phyloP scores from a whole-genome alignment of 805 yeast genomes.

The Ogataea zsoltii region DNA sequence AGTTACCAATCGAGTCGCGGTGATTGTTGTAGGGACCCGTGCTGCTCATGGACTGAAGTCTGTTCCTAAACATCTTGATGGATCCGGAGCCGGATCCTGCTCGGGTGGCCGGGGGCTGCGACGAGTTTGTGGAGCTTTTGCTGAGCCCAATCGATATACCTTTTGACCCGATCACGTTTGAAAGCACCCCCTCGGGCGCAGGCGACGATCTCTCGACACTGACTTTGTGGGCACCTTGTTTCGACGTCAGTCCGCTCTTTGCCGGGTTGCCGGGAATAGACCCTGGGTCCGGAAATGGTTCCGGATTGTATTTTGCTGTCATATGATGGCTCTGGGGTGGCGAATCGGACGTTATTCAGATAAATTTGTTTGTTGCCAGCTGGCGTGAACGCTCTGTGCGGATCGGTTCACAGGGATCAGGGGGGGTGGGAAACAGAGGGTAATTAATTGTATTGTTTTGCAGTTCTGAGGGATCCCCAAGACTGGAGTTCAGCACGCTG shows the following conservation, averaged over 20 bases:
- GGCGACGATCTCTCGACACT: slow-evolving; percentile 3
- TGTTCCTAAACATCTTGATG: slow-evolving; percentile 19
- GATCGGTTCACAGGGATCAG: too few species aligned
- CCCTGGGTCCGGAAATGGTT: slow-evolving; percentile 8
- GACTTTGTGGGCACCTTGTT: background rate
- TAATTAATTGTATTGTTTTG: too few species aligned
- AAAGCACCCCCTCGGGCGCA: slow-evolving; percentile 2
- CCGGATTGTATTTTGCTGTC: slow-evolving; percentile 6
- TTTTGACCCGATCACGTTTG: background rate
- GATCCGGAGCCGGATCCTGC: slow-evolving; percentile 24
- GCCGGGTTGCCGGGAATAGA: slow-evolving; percentile 1
- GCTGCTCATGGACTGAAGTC: slow-evolving; percentile 18
- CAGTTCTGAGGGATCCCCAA: too few species aligned
- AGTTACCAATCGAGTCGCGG: slow-evolving; percentile 10
- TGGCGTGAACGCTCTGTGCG: too few species aligned
- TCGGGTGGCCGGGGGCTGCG: background rate
- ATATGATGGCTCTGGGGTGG: background rate
- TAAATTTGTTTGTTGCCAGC: too few species aligned
- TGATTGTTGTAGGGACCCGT: slow-evolving; percentile 1
- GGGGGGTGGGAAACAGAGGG: too few species aligned
- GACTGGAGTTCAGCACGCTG: too few species aligned
- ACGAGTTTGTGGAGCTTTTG: background rate
- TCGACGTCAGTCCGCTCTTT: background rate
- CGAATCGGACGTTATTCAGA: background rate
- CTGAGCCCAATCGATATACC: background rate